Percentiles rank a stretch among this genome's conserved stretches.
phyloP scores from a whole-genome alignment of 2,329 filamentous ascomycete species.

The Cercospora janseana region DNA sequence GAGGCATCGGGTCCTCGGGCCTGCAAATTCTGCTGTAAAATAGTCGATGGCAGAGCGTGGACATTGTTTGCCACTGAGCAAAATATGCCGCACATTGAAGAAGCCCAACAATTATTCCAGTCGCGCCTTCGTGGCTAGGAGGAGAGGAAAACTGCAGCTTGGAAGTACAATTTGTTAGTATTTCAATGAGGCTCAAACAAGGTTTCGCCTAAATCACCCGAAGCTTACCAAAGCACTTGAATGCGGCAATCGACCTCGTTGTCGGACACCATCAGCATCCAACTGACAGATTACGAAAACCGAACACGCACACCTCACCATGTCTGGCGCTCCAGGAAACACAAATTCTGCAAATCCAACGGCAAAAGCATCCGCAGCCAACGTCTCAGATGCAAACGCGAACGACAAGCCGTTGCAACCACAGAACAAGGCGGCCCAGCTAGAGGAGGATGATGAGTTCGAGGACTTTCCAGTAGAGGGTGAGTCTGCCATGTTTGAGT shows the following conservation, averaged over 20 bases:
- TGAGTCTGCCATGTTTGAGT: conserved; percentile 41
- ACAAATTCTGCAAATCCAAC: conserved; percentile 28
- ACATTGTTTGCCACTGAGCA: conserved; percentile 32
- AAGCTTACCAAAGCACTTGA: background rate
- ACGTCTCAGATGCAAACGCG: conserved; percentile 38
- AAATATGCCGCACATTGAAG: conserved; percentile 39
- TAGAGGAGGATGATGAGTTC: conserved; percentile 98
- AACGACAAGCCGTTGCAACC: conserved; percentile 53
- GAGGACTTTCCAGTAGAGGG: conserved; percentile 98
- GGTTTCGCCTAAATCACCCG: background rate
- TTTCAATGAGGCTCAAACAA: background rate
- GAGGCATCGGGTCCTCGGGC: conserved; percentile 36
- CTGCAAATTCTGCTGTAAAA: conserved; percentile 27
- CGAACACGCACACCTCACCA: background rate
- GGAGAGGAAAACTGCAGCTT: no score
- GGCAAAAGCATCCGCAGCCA: conserved; percentile 43
- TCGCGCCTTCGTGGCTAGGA: background rate
- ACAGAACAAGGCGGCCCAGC: conserved; percentile 61
- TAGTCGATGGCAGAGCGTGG: conserved; percentile 25
- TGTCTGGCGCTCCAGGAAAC: conserved; percentile 9
- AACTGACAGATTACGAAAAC: background rate
- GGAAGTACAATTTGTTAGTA: background rate
- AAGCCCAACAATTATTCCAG: background rate
- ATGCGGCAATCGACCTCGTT: background rate
- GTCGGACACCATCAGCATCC: background rate